Conservation (phyloP, 331 rosid species). For the Malus hybrid region DNA sequence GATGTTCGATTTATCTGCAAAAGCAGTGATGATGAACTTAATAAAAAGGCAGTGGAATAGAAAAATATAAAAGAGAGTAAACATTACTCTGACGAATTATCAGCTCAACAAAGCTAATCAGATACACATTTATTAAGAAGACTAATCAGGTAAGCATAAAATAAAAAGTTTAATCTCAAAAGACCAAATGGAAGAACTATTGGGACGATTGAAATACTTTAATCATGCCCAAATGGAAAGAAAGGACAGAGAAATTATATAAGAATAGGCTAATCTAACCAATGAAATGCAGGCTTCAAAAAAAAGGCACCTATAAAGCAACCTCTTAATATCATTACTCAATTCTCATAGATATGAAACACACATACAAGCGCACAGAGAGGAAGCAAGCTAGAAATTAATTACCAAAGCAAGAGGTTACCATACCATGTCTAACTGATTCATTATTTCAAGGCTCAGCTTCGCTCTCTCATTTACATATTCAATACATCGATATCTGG, state of each 20-base stretch:
- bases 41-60: background rate
- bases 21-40: slow-evolving; percentile 15
- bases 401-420: background rate
- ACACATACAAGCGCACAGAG: background rate
- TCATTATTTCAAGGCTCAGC: slow-evolving; percentile 77
- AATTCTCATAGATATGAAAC: background rate
- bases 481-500: slow-evolving; percentile 71
- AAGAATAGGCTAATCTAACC: background rate
- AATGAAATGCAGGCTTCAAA: background rate
- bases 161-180: background rate
- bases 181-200: background rate
- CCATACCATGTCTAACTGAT: slow-evolving; percentile 82
- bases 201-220: background rate
- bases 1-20: slow-evolving; percentile 90
- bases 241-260: too few species aligned
- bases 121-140: background rate
- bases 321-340: background rate
- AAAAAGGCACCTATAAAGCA: background rate
- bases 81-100: background rate
- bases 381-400: background rate
- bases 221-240: background rate
- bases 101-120: background rate
- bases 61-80: background rate
- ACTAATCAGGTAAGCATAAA: background rate
- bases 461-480: slow-evolving; percentile 53